Conservation (phyloP, 306 rosid genomes). For the Datisca glomerata region DNA sequence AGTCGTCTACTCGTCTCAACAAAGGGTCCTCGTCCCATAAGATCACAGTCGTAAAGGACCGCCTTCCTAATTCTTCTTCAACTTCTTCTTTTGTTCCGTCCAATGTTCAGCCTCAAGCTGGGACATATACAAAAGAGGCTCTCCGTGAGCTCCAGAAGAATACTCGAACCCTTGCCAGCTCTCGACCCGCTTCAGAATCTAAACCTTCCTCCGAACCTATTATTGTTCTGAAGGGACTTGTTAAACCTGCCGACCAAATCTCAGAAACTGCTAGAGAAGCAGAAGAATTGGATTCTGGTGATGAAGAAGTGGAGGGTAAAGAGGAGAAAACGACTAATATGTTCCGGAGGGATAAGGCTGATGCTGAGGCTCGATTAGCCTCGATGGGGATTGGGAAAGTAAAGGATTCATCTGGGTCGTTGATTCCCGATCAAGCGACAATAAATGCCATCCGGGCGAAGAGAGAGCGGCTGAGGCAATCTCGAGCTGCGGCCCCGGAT, state of each 20-base stretch:
- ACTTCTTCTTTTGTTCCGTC: slow-evolving; percentile 31
- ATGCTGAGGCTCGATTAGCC: slow-evolving; percentile 37
- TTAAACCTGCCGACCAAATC: slow-evolving; percentile 34
- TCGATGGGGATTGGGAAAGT: slow-evolving; percentile 40
- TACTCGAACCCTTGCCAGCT: slow-evolving; percentile 66
- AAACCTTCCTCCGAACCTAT: slow-evolving; percentile 62
- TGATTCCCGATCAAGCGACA: slow-evolving; percentile 50
- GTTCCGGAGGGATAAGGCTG: slow-evolving; percentile 22
- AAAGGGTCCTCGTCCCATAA: slow-evolving; percentile 61
- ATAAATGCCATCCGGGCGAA: slow-evolving; percentile 67
- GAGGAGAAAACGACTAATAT: slow-evolving; percentile 5
- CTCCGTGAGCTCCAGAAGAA: slow-evolving; percentile 92
- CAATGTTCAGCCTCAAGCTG: slow-evolving; percentile 89
- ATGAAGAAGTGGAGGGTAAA: slow-evolving; percentile 14
- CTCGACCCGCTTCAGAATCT: slow-evolving; percentile 40
- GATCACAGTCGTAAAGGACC: slow-evolving; percentile 49
- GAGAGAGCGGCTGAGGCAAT: slow-evolving; percentile 64
- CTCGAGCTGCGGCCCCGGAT: slow-evolving; percentile 61
- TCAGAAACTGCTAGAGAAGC: slow-evolving; percentile 17
- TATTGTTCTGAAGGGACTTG: slow-evolving; percentile 53
- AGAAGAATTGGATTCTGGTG: slow-evolving; percentile 28
- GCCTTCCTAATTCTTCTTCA: slow-evolving; percentile 35
- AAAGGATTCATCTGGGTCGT: slow-evolving; percentile 29
- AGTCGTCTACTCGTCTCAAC: slow-evolving; percentile 29
- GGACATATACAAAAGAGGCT: slow-evolving; percentile 76